These are phyloP conservation scores for Schrenkiella parvula DNA, from an alignment of 345 rosid species.

Conservation along the genomic window DNA sequence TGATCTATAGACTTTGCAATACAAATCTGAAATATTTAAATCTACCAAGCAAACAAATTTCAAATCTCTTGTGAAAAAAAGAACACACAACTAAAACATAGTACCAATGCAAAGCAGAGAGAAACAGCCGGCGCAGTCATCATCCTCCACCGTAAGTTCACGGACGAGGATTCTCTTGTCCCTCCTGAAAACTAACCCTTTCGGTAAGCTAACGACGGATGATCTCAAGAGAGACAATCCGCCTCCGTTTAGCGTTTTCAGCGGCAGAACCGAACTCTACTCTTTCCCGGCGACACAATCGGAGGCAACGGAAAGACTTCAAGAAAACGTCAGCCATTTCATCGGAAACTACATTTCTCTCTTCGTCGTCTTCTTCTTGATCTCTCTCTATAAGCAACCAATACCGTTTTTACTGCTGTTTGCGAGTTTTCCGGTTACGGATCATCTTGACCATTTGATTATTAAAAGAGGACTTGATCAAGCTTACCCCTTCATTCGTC, in stretches of 20 bases:
- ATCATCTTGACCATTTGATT: constrained; percentile 2
- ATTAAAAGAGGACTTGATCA: background rate
- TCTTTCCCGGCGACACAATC: constrained; percentile 59
- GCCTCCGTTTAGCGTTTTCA: constrained; percentile 52
- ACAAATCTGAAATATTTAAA: too few relatives aligned
- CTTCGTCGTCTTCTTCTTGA: constrained; percentile 54
- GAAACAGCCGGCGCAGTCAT: background rate
- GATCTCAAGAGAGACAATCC: constrained; percentile 59
- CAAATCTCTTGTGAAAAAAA: background rate
- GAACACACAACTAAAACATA: background rate
- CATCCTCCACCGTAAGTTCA: background rate
- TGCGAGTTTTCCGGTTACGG: constrained; percentile 7
- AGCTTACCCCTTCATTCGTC: constrained; percentile 8
- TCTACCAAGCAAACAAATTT: background rate
- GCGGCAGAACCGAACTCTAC: constrained; percentile 48
- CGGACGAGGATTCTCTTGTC: constrained; percentile 39
- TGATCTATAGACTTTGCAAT: too few relatives aligned
- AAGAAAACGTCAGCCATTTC: constrained; percentile 76
- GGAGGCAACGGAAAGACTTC: constrained; percentile 55
- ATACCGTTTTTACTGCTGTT: background rate
- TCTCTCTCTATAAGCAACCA: constrained; percentile 46
- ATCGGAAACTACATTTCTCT: constrained; percentile 64
- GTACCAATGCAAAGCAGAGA: background rate
- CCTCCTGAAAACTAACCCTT: constrained; percentile 64
- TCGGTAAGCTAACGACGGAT: constrained; percentile 60